These are phyloP conservation scores for Nothophytophthora sp. DNA, from an alignment of 352 stramenopile species.

Conservation along the genomic window DNA sequence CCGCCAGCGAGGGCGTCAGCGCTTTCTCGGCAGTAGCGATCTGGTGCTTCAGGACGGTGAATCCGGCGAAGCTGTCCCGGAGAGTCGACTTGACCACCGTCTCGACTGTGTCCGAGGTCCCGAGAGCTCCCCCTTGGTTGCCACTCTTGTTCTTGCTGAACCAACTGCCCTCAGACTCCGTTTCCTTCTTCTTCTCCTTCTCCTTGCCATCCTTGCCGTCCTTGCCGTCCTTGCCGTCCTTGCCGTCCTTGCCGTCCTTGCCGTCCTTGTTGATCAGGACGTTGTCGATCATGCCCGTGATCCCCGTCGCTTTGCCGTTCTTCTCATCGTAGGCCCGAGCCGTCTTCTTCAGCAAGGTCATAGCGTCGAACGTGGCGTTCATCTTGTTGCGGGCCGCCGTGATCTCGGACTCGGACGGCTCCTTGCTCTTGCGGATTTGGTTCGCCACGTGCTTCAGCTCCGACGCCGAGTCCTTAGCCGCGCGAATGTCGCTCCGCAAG, in stretches of 20 bases:
- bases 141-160: conserved; percentile 9
- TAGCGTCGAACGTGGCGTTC: conserved; percentile 25
- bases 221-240: not conserved
- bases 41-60: conserved; percentile 26
- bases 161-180: conserved; percentile 1
- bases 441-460: conserved; percentile 25
- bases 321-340: conserved; percentile 31
- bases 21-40: conserved; percentile 19
- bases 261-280: conserved; percentile 14
- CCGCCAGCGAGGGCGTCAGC: conserved; percentile 18
- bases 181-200: not conserved
- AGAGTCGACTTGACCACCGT: conserved; percentile 23
- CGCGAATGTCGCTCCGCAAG: conserved; percentile 30
- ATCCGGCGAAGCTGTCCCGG: conserved; percentile 21
- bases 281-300: conserved; percentile 11
- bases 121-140: not conserved
- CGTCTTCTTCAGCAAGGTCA: conserved; percentile 31
- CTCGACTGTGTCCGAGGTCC: conserved; percentile 20
- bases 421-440: conserved; percentile 19
- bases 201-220: not conserved
- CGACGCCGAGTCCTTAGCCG: conserved; percentile 17
- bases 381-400: conserved; percentile 23
- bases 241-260: not conserved
- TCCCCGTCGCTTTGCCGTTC: conserved; percentile 5
- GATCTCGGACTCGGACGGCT: conserved; percentile 22